Evolutionary conservation across 306 rosid genomes (phyloP).

Genomic region (Coriaria nepalensis): DNA sequence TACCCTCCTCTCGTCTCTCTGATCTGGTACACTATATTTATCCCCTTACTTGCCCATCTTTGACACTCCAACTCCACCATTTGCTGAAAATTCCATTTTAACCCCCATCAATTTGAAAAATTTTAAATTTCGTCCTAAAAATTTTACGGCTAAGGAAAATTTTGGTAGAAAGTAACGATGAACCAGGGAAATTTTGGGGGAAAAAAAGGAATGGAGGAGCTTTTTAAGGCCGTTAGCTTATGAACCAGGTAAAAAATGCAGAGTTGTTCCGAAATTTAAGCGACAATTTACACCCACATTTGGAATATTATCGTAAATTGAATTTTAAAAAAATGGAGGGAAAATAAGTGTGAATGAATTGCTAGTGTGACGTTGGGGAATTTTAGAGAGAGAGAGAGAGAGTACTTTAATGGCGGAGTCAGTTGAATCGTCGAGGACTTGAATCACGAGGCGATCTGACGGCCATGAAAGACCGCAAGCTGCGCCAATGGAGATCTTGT

Average conservation of each 20-base stretch:
- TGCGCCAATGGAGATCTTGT: slow-evolving; percentile 95
- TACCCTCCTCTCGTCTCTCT: slow-evolving; percentile 73
- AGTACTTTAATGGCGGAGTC: slow-evolving; percentile 76
- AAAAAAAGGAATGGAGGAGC: too few relatives aligned
- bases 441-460: slow-evolving; percentile 89
- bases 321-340: too few relatives aligned
- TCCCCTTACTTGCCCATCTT: slow-evolving; percentile 94
- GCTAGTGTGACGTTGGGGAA: not conserved
- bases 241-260: too few relatives aligned
- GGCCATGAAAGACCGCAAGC: slow-evolving; percentile 99
- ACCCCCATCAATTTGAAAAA: not conserved
- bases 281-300: too few relatives aligned
- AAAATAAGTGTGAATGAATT: not conserved
- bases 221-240: too few relatives aligned
- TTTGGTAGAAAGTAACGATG: too few relatives aligned
- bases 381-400: not conserved
- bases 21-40: slow-evolving; percentile 74
- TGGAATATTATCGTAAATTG: too few relatives aligned
- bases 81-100: slow-evolving; percentile 38
- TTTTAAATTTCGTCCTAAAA: too few relatives aligned
- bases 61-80: slow-evolving; percentile 89
- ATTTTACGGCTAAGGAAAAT: too few relatives aligned
- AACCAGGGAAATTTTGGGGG: too few relatives aligned
- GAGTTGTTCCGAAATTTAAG: too few relatives aligned
- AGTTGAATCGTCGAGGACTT: slow-evolving; percentile 93